Base-by-base conservation (phyloP, 208 protist species). In the Leishmania lainsoni region DNA sequence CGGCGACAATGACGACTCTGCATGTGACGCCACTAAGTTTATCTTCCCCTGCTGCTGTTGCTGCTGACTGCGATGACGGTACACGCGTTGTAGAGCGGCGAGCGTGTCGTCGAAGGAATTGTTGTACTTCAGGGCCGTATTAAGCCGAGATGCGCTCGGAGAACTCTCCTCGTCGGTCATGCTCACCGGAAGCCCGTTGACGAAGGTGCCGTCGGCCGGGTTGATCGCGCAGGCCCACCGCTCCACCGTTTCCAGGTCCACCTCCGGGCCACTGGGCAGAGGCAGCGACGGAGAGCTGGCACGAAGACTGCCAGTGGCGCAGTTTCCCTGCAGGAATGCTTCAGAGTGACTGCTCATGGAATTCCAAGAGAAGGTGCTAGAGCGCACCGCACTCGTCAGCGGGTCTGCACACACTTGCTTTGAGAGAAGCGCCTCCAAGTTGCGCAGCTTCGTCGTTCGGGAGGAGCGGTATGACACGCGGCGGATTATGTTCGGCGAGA, bases 381-480 rank as follows among this genome's bases (percentile, higher is more conserved):
- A 26, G 20, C 16, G n/a, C 59, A 12, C 26, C n/a, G 35, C 17
- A 29, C 8, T 39, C 0, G 59, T 2, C 12, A 39, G 45, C 1
- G 39, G 3, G 5, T 78, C 75, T 22, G 17, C 20, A 20, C 42
- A 51, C 8, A 82, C 71, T 29, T 87, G 56, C 48, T 78, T 69
- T 76, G 75, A 48, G 68, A 93, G 59, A 59, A 93, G 65, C 65
- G 87, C 84, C 75, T 92, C 78, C 16, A 92, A 26, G 75, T 95
- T 92, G 35, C 85, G 89, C 49, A 84, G 63, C 76, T 93, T 92
- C 0, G 89, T 94, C 22, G 80, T 84, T 65, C 79, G 84, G 16
- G 89, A 92, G 65, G 86, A 92, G 70, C 93, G 93, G 77, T 97
- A 97, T 20, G 93, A 80, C 42, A 97, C 93, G 59, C 89, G 86